Percentiles rank a stretch among this genome's conserved stretches.
Conservation (phyloP, 768 basidiomycete species). For the Baorangia bicolor region DNA sequence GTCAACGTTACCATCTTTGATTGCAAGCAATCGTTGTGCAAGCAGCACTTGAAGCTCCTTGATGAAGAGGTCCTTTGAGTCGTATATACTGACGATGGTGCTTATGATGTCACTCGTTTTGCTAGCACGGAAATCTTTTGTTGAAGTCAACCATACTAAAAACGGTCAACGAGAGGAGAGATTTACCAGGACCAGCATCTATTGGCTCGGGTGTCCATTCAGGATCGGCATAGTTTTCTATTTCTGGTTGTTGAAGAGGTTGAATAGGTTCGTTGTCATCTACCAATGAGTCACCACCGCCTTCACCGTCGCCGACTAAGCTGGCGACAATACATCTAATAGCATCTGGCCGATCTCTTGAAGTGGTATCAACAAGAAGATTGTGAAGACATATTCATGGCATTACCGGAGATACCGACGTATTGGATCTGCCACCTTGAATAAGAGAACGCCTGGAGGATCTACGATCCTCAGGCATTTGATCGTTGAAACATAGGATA, state of each 20-base stretch:
- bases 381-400: neutral
- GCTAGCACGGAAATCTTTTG: constrained; percentile 83
- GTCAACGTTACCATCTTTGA: constrained; percentile 79
- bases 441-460: constrained; percentile 88
- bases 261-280: constrained; percentile 83
- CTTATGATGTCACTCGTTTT: constrained; percentile 93
- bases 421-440: constrained; percentile 92
- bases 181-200: constrained; percentile 89
- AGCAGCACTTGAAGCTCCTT: constrained; percentile 93
- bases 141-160: neutral
- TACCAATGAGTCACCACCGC: constrained; percentile 76
- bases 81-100: constrained; percentile 96
- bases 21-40: constrained; percentile 79
- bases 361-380: neutral
- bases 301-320: constrained; percentile 82
- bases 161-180: neutral
- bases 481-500: constrained; percentile 91
- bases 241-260: constrained; percentile 69
- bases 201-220: constrained; percentile 96
- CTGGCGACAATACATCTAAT: constrained; percentile 92
- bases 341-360: constrained; percentile 84
- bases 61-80: constrained; percentile 94
- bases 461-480: constrained; percentile 88
- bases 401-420: constrained; percentile 79
- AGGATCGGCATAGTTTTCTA: constrained; percentile 87